Base-by-base conservation (phyloP, 2,329 filamentous ascomycete genomes). In the Penicillium thymicola region DNA sequence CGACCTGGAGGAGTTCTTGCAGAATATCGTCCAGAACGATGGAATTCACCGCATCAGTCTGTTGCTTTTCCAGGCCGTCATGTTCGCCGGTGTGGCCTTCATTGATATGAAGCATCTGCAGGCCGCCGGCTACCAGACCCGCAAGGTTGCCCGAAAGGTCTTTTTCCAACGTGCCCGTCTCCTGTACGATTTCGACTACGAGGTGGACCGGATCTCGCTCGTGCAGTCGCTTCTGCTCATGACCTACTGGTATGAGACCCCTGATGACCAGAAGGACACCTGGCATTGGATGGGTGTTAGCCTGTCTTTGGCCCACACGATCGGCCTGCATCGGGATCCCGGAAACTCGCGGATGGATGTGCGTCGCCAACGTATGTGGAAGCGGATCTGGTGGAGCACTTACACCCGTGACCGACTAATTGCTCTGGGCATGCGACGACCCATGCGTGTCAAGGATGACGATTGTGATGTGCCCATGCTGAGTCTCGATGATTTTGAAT, bases 241-340 rank as follows among this genome's bases (percentile, higher is more conserved):
- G 89, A 96, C 92, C 4, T 96, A 96, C 73, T 97, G 93, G 89
- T 97, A 97, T 72, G 92, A 97, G 75, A 96, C 91, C 13, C 92
- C 92, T 0, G 92, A 97, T 75, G 93, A 97, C 72, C 91, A 96
- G 71, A 97, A 97, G 74, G 93, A 97, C 72, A 97, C 92, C 44
- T 97, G 93, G 90, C 92, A 97, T 71, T 97, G 92, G 93, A 96
- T 97, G 90, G 93, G 93, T 18, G 90, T 97, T 37, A 93, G 92
- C 41, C 90, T 96, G 58, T 96, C 92, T 13, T 80, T 97, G 45
- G 92, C 92, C 51, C 91, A 96, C 73, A 96, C 92, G 13, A 96
- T 97, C 62, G 92, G 93, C 6, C 81, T 97, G 18, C 92, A 97
- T 74, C 89, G 92, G 60, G 90, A 96, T 67, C 91, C 92, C 2